Evolutionary conservation across 495 filamentous ascomycete species (phyloP).

Genomic region (Ascobolus immersus): DNA sequence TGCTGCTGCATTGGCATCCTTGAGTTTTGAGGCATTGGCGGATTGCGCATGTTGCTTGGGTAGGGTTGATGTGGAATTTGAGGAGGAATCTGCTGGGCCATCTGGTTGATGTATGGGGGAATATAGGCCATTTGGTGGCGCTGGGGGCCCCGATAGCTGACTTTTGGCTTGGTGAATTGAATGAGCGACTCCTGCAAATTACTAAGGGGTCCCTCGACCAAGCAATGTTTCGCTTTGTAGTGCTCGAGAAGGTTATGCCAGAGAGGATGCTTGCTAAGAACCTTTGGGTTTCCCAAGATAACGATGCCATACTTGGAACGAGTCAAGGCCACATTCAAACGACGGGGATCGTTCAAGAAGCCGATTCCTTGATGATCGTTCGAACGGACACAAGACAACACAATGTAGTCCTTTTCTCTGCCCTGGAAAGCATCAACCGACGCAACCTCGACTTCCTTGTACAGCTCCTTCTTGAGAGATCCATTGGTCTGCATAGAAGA

Average conservation of each 20-base stretch:
- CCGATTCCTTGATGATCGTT: constrained; percentile 99
- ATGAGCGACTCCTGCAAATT: constrained; percentile 86
- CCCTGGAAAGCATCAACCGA: constrained; percentile 98
- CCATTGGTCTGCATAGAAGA: constrained; percentile 96
- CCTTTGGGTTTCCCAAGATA: constrained; percentile 94
- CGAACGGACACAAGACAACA: constrained; percentile 90
- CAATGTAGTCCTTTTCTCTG: constrained; percentile 97
- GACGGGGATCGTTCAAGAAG: constrained; percentile 93
- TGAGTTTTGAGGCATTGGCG: no score
- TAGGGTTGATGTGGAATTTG: no score
- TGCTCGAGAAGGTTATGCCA: constrained; percentile 94
- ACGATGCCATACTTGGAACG: constrained; percentile 89
- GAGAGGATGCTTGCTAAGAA: constrained; percentile 86
- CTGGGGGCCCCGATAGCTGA: constrained; percentile 72
- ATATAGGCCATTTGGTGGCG: constrained; percentile 66
- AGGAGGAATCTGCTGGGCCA: background rate
- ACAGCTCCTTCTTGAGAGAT: constrained; percentile 91
- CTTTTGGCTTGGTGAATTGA: constrained; percentile 85
- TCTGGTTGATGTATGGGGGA: constrained; percentile 22
- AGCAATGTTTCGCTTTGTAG: constrained; percentile 89
- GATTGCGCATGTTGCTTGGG: constrained; percentile 15
- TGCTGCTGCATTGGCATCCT: no score
- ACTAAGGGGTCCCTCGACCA: constrained; percentile 89
- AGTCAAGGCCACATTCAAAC: constrained; percentile 95
- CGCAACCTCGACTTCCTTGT: constrained; percentile 97